Percentiles rank a stretch among this genome's conserved stretches.
Evolutionary conservation across 2,329 filamentous ascomycete genomes (phyloP).

Genomic region (Pseudopithomyces chartarum): DNA sequence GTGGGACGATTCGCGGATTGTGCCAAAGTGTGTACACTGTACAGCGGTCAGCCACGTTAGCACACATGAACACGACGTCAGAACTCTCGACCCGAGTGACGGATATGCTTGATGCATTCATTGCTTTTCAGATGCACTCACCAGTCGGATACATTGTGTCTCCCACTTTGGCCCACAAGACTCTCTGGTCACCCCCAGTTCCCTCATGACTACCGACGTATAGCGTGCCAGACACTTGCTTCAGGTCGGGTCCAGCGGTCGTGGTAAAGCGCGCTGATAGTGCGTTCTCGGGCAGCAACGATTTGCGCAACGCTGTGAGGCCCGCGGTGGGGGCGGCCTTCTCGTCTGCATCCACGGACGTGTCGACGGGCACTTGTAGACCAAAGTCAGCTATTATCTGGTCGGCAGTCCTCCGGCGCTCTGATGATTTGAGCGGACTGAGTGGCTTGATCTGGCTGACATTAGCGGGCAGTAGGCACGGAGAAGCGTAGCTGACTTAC

Average conservation of each 20-base stretch:
- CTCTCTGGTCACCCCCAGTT: conserved; percentile 59
- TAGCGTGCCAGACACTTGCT: conserved; percentile 65
- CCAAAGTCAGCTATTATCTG: conserved; percentile 68
- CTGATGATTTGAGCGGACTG: conserved; percentile 68
- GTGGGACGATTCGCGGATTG: conserved; percentile 63
- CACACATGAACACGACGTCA: no score
- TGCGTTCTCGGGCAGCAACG: conserved; percentile 66
- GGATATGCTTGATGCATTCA: background rate
- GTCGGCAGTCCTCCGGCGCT: conserved; percentile 69
- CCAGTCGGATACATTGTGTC: conserved; percentile 59
- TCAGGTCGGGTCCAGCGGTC: conserved; percentile 65
- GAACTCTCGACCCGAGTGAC: background rate
- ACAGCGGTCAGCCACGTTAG: conserved; percentile 2
- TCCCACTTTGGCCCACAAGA: conserved; percentile 68
- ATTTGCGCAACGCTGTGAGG: conserved; percentile 60
- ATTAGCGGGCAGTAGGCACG: conserved; percentile 9
- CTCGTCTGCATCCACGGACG: conserved; percentile 47
- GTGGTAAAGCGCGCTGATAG: conserved; percentile 69
- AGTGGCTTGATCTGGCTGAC: conserved; percentile 67
- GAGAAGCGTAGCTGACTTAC: conserved; percentile 37
- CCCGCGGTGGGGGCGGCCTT: conserved; percentile 50
- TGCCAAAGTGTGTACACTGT: conserved; percentile 70
- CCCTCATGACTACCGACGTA: conserved; percentile 65
- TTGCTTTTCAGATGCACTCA: conserved; percentile 11
- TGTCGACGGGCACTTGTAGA: conserved; percentile 52